Base-by-base conservation (phyloP, 2,329 filamentous ascomycete species). In the Alternaria gaisen region DNA sequence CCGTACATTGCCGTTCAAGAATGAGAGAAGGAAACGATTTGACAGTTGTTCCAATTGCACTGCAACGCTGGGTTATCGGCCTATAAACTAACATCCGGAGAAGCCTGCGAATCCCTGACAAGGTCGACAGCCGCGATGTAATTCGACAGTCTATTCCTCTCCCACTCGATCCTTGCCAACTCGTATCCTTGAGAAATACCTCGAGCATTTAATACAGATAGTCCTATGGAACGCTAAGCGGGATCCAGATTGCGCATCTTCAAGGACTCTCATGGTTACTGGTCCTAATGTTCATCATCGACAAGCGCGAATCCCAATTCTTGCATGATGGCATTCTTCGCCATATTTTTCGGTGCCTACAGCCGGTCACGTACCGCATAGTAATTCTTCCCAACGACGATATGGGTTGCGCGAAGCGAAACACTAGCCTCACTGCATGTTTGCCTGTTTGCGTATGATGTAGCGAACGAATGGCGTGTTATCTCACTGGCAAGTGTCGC, bases 391-490 rank as follows among this genome's bases (percentile, higher is more conserved):
- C 12, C 32, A 65, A 34, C 53, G 56, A 59, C 22, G 43, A 16
- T 22, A 65, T 60, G 34, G 53, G 38, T 47, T 55, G 53, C 20
- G 18, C 53, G 63, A 52, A 65, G 62, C 28, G 57, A 42, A 28
- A 34, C 28, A 47, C 56, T 61, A 46, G 62, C 44, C 40, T 63
- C 59, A 16, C 18, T 2, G 51, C 40, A 20, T 48, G 64, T 62
- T 46, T 64, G 58, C 53, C 42, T 56, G 44, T 62, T 67, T 1
- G 58, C 51, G 46, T 38, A 36, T 40, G 52, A 40, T 42, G 60
- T 20, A 55, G 52, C 44, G 56, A 62, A 61, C 61, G 53, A 64
- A 5, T n/a, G 34, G 6, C 16, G 8, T n/a, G 34, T 7, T 9
- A 10, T 38, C 9, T 38, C 34, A 16, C 16, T 16, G 7, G 34